Conservation (phyloP, 176 grass and related monocot genomes). For the Oryza meyeriana region DNA sequence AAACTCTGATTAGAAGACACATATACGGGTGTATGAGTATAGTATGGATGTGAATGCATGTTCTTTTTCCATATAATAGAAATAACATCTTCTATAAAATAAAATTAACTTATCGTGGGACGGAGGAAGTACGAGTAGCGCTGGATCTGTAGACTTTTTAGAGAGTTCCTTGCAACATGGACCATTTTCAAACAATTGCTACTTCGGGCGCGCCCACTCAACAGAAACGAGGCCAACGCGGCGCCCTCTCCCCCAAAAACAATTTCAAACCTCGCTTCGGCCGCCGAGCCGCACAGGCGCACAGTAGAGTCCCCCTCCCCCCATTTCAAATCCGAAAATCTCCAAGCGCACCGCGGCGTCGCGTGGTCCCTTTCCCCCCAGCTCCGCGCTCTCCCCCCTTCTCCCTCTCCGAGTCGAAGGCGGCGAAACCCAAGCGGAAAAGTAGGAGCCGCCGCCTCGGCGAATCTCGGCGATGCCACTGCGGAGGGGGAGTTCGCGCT, state of each 20-base stretch:
- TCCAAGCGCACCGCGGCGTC: conserved; percentile 28
- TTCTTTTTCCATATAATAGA: no score
- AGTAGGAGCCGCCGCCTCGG: not conserved
- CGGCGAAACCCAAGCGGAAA: conserved; percentile 28
- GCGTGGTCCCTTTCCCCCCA: conserved; percentile 26
- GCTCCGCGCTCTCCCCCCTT: not conserved
- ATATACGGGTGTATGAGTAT: no score
- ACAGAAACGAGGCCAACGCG: conserved; percentile 15
- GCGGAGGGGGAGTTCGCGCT: conserved; percentile 53
- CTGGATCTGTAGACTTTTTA: no score
- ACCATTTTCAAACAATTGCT: conserved; percentile 34
- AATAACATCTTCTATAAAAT: no score
- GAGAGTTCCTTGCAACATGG: not conserved
- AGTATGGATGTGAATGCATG: no score
- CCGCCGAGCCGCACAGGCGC: conserved; percentile 14
- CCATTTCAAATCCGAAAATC: conserved; percentile 43
- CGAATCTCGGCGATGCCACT: conserved; percentile 38
- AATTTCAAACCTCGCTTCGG: conserved; percentile 44
- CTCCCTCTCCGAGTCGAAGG: not conserved
- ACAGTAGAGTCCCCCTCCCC: not conserved
- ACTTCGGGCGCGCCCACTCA: conserved; percentile 16
- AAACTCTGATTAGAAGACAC: no score
- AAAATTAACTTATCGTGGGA: no score
- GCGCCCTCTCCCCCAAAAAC: not conserved
- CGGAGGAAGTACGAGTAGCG: no score